Conservation (phyloP, 164 flowering plant species). For the Chimonanthus praecox region DNA sequence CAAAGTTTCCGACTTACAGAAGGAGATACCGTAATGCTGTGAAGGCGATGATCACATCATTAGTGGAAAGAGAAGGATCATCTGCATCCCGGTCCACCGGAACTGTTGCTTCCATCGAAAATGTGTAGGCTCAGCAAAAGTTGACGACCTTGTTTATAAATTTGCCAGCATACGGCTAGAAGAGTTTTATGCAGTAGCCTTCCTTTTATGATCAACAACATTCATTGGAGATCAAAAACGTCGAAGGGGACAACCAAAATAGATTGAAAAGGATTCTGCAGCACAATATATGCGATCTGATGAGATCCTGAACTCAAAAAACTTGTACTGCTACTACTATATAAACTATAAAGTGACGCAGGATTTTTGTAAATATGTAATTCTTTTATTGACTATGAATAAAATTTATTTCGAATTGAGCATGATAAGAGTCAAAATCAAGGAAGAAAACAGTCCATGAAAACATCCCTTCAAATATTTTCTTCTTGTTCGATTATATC, state of each 20-base stretch:
- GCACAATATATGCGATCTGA: too few relatives aligned
- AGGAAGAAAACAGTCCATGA: too few relatives aligned
- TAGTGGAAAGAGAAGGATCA: constrained; percentile 24
- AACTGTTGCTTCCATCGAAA: constrained; percentile 20
- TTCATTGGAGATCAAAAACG: neutral
- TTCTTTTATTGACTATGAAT: neutral
- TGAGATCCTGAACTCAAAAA: too few relatives aligned
- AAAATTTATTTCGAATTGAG: too few relatives aligned
- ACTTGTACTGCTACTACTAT: neutral
- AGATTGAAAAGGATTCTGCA: too few relatives aligned
- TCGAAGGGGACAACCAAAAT: neutral
- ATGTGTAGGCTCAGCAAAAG: constrained; percentile 7
- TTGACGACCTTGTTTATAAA: too few relatives aligned
- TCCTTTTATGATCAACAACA: neutral
- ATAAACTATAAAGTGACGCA: neutral
- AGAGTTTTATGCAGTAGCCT: neutral
- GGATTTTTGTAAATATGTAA: neutral
- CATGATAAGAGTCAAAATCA: too few relatives aligned
- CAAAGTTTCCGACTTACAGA: constrained; percentile 79
- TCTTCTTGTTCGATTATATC: too few relatives aligned
- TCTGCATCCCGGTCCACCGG: constrained; percentile 16
- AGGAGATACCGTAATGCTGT: constrained; percentile 57
- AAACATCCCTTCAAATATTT: too few relatives aligned
- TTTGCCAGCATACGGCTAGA: neutral
- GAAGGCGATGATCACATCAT: constrained; percentile 39